Percentiles rank a stretch among this genome's conserved stretches.
Evolutionary conservation across 805 yeast genomes (phyloP).

Genomic region (Pichia deserticola): DNA sequence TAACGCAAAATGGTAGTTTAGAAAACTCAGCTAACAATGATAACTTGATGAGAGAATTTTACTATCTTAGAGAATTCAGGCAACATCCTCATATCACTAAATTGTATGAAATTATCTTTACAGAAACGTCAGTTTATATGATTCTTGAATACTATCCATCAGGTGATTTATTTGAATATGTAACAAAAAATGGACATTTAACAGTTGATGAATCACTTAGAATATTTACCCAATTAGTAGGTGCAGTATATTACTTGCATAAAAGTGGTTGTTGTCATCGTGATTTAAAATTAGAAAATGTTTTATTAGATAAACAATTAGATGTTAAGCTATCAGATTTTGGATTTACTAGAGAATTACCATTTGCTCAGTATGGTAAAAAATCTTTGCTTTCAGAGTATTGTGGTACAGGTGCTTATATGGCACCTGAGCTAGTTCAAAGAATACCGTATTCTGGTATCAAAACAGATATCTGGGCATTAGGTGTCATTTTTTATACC

Average conservation of each 20-base stretch:
- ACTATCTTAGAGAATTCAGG: conserved; percentile 71
- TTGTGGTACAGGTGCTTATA: conserved; percentile 92
- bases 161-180: conserved; percentile 63
- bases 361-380: conserved; percentile 21
- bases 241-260: conserved; percentile 75
- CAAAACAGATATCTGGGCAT: conserved; percentile 83
- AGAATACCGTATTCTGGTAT: conserved; percentile 70
- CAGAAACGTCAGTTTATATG: conserved; percentile 77
- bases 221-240: conserved; percentile 57
- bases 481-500: conserved; percentile 84
- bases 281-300: conserved; percentile 92
- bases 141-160: conserved; percentile 87
- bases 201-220: conserved; percentile 42
- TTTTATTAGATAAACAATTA: conserved; percentile 51
- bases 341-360: conserved; percentile 82
- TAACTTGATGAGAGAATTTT: conserved; percentile 82
- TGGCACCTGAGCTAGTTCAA: conserved; percentile 88
- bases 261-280: conserved; percentile 78
- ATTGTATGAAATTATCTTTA: conserved; percentile 76
- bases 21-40: conserved; percentile 41
- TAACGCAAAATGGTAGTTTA: not conserved
- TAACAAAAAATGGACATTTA: conserved; percentile 45
- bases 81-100: conserved; percentile 77
- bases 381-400: conserved; percentile 57
- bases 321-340: conserved; percentile 81